Evolutionary conservation across 495 filamentous ascomycete species (phyloP).

Genomic region (Chaetomium fimeti): DNA sequence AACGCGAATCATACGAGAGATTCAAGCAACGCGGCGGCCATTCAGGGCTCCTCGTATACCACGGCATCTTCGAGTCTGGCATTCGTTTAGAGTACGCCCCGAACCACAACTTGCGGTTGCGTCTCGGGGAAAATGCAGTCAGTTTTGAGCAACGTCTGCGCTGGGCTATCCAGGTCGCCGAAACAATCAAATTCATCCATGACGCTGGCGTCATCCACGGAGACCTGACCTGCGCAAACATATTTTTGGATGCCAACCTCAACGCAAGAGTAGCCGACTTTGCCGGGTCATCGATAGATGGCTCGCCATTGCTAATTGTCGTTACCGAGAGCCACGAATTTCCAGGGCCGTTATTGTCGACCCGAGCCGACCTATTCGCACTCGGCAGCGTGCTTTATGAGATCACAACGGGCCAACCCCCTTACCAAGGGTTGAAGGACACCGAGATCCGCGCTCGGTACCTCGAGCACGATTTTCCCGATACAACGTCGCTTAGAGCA

Average conservation of each 20-base stretch:
- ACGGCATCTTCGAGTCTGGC: slow-evolving; percentile 7
- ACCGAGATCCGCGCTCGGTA: background rate
- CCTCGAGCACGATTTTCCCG: background rate
- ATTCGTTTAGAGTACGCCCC: slow-evolving; percentile 13
- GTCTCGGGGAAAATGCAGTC: background rate
- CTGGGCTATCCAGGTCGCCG: slow-evolving; percentile 4
- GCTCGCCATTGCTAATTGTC: slow-evolving; percentile 4
- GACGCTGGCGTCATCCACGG: slow-evolving; percentile 8
- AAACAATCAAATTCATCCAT: background rate
- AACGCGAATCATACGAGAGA: slow-evolving; percentile 5
- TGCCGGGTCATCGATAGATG: slow-evolving; percentile 13
- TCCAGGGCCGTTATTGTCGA: slow-evolving; percentile 6
- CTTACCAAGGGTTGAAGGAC: slow-evolving; percentile 2
- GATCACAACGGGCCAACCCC: background rate
- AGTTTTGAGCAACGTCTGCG: background rate
- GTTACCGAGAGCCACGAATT: slow-evolving; percentile 11
- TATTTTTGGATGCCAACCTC: slow-evolving; percentile 2
- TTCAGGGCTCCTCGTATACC: background rate
- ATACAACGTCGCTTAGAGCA: background rate
- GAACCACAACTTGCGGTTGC: slow-evolving; percentile 8
- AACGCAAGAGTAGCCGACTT: slow-evolving; percentile 10
- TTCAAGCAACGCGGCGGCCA: slow-evolving; percentile 1
- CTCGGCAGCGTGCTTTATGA: slow-evolving; percentile 9
- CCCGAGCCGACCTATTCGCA: slow-evolving; percentile 1
- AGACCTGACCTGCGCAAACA: slow-evolving; percentile 9